Base-by-base conservation (phyloP, 2,329 filamentous ascomycete species). In the Fusarium sulawesiense region DNA sequence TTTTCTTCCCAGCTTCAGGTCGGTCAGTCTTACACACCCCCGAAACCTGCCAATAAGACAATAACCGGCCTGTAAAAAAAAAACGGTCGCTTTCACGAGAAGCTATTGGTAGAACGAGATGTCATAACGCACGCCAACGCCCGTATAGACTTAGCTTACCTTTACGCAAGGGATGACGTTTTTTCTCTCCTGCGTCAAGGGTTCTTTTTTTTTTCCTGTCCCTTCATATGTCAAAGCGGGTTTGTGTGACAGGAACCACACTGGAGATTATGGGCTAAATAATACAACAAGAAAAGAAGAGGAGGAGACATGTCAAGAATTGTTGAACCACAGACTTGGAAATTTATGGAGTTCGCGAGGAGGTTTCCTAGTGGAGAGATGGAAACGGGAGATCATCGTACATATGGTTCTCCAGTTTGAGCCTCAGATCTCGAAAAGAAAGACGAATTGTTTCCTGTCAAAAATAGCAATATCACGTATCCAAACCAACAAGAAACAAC, bases 351-450 rank as follows among this genome's bases (percentile, higher is more conserved):
- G 61, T 25, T 69, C 18, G 60, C 62, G 53, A 67, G 56, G 53
- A 25, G 9, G n/a, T 40, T 13, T 23, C 34, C 11, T 32, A 44
- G 69, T 74, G 69, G 69, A 69, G 69, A 62, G 54, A 27, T 25
- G 14, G 14, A 23, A 60, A 40, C 64, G 72, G 72, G 72, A 70
- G 72, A 74, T 74, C 72, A 73, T 37, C 20, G 42, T 25, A 65
- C 18, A 61, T 40, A 51, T 56, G 18, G 18, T 54, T 56, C 56
- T 60, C 64, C 56, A 64, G 60, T 51, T 51, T 46, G 60, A 74
- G 67, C 46, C 59, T 66, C 63, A 21, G 44, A 55, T 55, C 66
- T 32, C 34, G 42, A 45, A 45, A 42, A 50, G 60, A 45, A 41
- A 41, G 29, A 51, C 20, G 12, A 51, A 51, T 30, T 30, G 29